Conservation (phyloP, 2,329 filamentous ascomycete genomes). For the Penicillium brevicompactum region DNA sequence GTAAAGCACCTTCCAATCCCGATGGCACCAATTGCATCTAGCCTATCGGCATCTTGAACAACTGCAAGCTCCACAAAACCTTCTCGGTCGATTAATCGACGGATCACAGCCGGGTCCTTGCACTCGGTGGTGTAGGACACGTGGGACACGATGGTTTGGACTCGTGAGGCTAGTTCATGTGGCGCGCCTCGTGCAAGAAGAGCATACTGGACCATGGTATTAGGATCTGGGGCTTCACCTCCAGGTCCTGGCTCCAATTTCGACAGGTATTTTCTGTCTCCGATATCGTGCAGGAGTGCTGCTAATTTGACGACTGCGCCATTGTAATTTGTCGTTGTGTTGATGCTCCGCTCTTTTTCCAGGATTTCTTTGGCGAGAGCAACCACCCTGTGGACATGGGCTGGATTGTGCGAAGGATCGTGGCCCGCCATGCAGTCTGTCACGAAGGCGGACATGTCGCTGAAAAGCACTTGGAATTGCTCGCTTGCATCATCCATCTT, state of each 20-base stretch:
- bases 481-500: conserved; percentile 18
- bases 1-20: conserved; percentile 79
- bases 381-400: conserved; percentile 79
- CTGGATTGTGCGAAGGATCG: conserved; percentile 86
- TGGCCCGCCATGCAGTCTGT: conserved; percentile 71
- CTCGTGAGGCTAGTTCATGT: conserved; percentile 60
- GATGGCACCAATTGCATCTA: conserved; percentile 88
- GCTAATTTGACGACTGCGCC: conserved; percentile 64
- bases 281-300: conserved; percentile 83
- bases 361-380: conserved; percentile 70
- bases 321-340: conserved; percentile 48
- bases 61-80: conserved; percentile 74
- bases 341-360: conserved; percentile 44
- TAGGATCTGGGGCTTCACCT: conserved; percentile 30
- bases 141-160: conserved; percentile 72
- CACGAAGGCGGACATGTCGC: conserved; percentile 63
- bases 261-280: conserved; percentile 76
- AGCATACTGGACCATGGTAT: conserved; percentile 31
- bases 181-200: conserved; percentile 53
- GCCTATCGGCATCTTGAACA: conserved; percentile 87
- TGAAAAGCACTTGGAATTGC: conserved; percentile 51
- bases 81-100: conserved; percentile 57
- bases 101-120: conserved; percentile 61
- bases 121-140: conserved; percentile 79
- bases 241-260: conserved; percentile 26